These are phyloP conservation scores for Forsythia suspensa DNA, from an alignment of 257 asterid species.

Conservation along the genomic window DNA sequence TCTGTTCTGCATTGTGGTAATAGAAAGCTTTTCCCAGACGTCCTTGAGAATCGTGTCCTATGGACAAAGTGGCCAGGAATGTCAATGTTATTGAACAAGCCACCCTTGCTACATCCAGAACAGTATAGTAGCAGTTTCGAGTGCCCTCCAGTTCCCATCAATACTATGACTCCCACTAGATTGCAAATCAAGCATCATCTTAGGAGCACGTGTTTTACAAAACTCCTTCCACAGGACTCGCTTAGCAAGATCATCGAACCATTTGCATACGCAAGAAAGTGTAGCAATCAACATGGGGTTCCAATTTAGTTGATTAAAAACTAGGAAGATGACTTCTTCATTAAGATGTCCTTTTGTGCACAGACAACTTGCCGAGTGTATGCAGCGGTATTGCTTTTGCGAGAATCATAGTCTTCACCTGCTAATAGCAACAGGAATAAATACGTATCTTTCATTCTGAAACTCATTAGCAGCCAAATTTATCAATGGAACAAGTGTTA, in stretches of 20 bases:
- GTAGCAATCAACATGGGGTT: slow-evolving; percentile 76
- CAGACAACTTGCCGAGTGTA: slow-evolving; percentile 78
- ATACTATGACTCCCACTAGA: slow-evolving; percentile 83
- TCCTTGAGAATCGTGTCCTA: slow-evolving; percentile 89
- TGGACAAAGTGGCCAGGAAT: slow-evolving; percentile 87
- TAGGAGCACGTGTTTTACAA: slow-evolving; percentile 92
- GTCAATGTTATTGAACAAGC: slow-evolving; percentile 60
- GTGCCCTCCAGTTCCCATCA: slow-evolving; percentile 98
- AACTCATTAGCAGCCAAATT: not conserved
- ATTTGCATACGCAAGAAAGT: slow-evolving; percentile 83
- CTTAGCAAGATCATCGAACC: slow-evolving; percentile 94
- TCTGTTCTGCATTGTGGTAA: slow-evolving; percentile 85
- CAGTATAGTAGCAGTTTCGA: slow-evolving; percentile 87
- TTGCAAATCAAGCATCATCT: slow-evolving; percentile 88
- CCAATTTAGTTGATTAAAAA: slow-evolving; percentile 81
- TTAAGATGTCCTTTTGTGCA: slow-evolving; percentile 89
- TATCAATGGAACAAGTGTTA: not conserved
- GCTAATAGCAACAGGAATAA: slow-evolving; percentile 26
- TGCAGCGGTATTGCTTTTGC: slow-evolving; percentile 90
- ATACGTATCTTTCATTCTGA: not conserved
- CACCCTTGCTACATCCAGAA: slow-evolving; percentile 75
- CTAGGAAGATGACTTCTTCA: slow-evolving; percentile 76
- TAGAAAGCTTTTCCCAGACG: slow-evolving; percentile 93
- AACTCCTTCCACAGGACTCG: slow-evolving; percentile 93
- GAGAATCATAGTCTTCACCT: slow-evolving; percentile 54